Percentiles rank a stretch among this genome's conserved stretches.
Evolutionary conservation across 1,284 basidiomycete genomes (phyloP).

Genomic region (Schizophyllum amplum): DNA sequence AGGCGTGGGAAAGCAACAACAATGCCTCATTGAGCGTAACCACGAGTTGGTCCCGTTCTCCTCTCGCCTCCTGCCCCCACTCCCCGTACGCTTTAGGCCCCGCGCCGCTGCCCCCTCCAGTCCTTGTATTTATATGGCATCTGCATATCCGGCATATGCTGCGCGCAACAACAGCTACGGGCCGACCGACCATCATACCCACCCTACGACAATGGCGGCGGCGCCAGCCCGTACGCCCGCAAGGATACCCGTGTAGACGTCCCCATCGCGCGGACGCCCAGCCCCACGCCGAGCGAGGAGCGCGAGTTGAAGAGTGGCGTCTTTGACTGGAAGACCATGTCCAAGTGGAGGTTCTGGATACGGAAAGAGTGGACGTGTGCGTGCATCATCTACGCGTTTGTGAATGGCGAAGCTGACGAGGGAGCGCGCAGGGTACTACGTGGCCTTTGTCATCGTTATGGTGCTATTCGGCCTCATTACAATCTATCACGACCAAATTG

Average conservation of each 20-base stretch:
- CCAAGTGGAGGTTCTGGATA: slow-evolving; percentile 39
- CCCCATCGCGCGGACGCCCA: slow-evolving; percentile 35
- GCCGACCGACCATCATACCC: background rate
- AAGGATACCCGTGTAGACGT: background rate
- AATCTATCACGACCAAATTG: slow-evolving; percentile 59
- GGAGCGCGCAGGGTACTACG: slow-evolving; percentile 41
- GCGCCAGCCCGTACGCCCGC: background rate
- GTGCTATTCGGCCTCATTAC: slow-evolving; percentile 50
- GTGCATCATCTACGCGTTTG: slow-evolving; percentile 18
- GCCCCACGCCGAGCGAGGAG: slow-evolving; percentile 53
- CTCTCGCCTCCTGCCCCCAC: no score
- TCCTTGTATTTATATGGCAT: background rate
- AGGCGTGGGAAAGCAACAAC: no score
- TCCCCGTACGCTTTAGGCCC: no score
- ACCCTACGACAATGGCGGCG: background rate
- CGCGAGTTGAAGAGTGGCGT: slow-evolving; percentile 33
- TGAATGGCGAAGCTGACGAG: background rate
- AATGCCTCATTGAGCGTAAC: no score
- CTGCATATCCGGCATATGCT: background rate
- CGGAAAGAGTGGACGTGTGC: slow-evolving; percentile 41
- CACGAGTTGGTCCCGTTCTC: no score
- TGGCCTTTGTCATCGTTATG: slow-evolving; percentile 29
- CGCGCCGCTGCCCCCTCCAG: no score
- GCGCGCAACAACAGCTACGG: background rate
- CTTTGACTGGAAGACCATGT: slow-evolving; percentile 34